These are phyloP conservation scores for Endothia cerciana DNA, from an alignment of 2,329 filamentous ascomycete genomes.

Conservation along the genomic window DNA sequence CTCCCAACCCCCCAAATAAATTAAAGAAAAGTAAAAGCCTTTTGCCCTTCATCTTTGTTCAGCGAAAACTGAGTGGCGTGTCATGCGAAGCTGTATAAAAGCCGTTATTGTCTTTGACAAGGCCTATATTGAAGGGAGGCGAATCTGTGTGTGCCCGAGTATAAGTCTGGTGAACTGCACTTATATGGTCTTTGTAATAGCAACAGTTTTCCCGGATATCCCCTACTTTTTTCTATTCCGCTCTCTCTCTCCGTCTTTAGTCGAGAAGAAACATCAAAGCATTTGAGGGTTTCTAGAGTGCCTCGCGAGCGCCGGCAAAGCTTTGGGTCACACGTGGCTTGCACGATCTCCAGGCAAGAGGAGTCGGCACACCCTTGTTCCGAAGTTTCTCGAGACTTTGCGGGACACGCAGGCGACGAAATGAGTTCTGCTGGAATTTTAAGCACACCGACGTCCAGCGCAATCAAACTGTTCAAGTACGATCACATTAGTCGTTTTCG, in stretches of 20 bases:
- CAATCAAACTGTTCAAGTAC: not conserved
- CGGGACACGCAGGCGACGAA: not conserved
- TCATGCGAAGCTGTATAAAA: too few relatives aligned
- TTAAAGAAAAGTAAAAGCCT: too few relatives aligned
- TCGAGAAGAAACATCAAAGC: not conserved
- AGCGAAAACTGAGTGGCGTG: too few relatives aligned
- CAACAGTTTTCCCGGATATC: not conserved
- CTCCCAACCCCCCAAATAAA: too few relatives aligned
- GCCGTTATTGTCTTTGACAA: too few relatives aligned
- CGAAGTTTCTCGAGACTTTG: not conserved
- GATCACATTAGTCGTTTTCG: not conserved
- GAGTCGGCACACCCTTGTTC: not conserved
- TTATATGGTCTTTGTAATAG: too few relatives aligned
- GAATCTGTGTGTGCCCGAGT: too few relatives aligned
- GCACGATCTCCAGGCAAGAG: not conserved
- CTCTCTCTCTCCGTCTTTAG: too few relatives aligned
- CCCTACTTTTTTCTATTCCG: not conserved
- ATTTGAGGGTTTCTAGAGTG: not conserved
- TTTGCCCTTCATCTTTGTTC: too few relatives aligned
- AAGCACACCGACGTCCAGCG: not conserved
- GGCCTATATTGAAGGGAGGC: too few relatives aligned
- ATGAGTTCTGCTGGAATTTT: not conserved
- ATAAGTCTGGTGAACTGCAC: too few relatives aligned
- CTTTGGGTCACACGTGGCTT: not conserved
- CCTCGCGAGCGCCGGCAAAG: not conserved